phyloP scores from a whole-genome alignment of 805 yeast genomes.

The Metschnikowia corniflorae region DNA sequence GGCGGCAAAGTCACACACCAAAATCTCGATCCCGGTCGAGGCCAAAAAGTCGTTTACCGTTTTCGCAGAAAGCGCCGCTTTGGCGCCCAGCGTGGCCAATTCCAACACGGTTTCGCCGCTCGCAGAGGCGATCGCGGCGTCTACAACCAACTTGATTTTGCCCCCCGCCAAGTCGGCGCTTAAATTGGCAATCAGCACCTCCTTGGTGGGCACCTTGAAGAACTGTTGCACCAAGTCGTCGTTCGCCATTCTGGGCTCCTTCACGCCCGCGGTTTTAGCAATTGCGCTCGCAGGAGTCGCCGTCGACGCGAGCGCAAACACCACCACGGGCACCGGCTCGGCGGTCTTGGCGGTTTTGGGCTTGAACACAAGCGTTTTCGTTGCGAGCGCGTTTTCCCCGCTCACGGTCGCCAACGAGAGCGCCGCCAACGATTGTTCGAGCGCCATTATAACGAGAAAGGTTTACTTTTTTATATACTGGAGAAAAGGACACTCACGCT shows the following conservation, averaged over 20 bases:
- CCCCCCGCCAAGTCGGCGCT: slow-evolving; percentile 33
- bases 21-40: slow-evolving; percentile 48
- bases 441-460: slow-evolving; percentile 44
- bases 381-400: slow-evolving; percentile 47
- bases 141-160: slow-evolving; percentile 59
- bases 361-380: slow-evolving; percentile 81
- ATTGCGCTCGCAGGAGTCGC: slow-evolving; percentile 63
- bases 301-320: slow-evolving; percentile 70
- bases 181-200: slow-evolving; percentile 57
- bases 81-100: slow-evolving; percentile 50
- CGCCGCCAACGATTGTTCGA: slow-evolving; percentile 64
- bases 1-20: slow-evolving; percentile 53
- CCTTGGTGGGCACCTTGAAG: slow-evolving; percentile 55
- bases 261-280: slow-evolving; percentile 64
- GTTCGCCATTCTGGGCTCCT: slow-evolving; percentile 86
- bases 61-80: slow-evolving; percentile 47
- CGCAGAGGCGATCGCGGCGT: slow-evolving; percentile 43
- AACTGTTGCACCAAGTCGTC: slow-evolving; percentile 71
- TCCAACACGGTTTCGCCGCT: slow-evolving; percentile 40
- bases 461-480: too few relatives aligned
- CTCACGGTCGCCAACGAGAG: slow-evolving; percentile 57
- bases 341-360: slow-evolving; percentile 87
- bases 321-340: slow-evolving; percentile 73
- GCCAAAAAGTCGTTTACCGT: slow-evolving; percentile 45
- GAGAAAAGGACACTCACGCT: too few relatives aligned